Evolutionary conservation across 2,329 filamentous ascomycete genomes (phyloP).

Genomic region (Cladosporium sp.): DNA sequence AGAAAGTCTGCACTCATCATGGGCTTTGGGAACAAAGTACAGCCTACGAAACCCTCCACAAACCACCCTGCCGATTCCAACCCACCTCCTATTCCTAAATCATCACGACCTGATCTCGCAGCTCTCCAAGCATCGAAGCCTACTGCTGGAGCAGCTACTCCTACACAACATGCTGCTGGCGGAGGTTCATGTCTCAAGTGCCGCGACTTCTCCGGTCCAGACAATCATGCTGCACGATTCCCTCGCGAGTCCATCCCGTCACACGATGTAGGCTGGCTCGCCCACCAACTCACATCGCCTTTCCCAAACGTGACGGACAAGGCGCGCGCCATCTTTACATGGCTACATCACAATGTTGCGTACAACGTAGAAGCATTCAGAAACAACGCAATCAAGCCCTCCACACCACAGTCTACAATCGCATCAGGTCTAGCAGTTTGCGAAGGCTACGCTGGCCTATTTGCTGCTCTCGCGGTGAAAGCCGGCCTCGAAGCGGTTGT

Average conservation of each 20-base stretch:
- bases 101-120: slow-evolving; percentile 59
- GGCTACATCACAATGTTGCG: slow-evolving; percentile 89
- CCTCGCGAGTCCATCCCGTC: slow-evolving; percentile 72
- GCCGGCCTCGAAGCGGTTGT: slow-evolving; percentile 78
- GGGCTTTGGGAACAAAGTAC: slow-evolving; percentile 29
- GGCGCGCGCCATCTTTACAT: slow-evolving; percentile 87
- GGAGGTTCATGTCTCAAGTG: slow-evolving; percentile 70
- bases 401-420: slow-evolving; percentile 72
- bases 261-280: slow-evolving; percentile 67
- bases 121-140: slow-evolving; percentile 57
- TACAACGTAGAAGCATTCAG: slow-evolving; percentile 86
- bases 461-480: slow-evolving; percentile 72
- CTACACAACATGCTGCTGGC: slow-evolving; percentile 18
- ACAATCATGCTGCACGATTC: slow-evolving; percentile 74
- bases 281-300: slow-evolving; percentile 72
- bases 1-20: slow-evolving; percentile 31
- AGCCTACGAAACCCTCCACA: slow-evolving; percentile 19
- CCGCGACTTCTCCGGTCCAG: slow-evolving; percentile 82
- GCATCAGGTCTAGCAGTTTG: slow-evolving; percentile 82
- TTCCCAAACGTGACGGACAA: slow-evolving; percentile 91
- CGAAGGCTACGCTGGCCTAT: slow-evolving; percentile 84
- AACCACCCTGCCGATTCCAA: slow-evolving; percentile 23
- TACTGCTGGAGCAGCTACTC: slow-evolving; percentile 24
- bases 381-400: slow-evolving; percentile 63
- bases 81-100: slow-evolving; percentile 55